Conservation (phyloP, 2,329 filamentous ascomycete genomes). For the Periconia sp. region DNA sequence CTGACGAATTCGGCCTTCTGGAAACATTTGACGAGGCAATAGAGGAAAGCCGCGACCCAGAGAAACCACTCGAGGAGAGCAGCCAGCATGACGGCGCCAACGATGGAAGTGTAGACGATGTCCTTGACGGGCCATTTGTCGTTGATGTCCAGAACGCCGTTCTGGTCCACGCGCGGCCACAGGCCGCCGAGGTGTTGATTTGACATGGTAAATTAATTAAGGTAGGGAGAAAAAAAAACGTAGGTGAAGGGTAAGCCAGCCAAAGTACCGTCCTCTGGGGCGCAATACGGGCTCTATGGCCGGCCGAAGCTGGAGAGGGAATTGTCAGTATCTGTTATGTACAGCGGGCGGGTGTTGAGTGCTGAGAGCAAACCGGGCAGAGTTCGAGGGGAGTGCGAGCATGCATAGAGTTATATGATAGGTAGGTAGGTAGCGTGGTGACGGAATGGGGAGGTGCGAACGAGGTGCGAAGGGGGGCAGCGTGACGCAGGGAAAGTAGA, state of each 20-base stretch:
- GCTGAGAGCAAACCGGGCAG: too few species aligned
- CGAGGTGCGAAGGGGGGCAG: too few species aligned
- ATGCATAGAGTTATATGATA: too few species aligned
- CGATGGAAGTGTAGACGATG: constrained; percentile 79
- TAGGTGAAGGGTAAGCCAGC: not conserved
- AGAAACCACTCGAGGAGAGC: constrained; percentile 92
- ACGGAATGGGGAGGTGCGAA: too few species aligned
- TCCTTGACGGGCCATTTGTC: constrained; percentile 45
- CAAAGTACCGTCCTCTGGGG: not conserved
- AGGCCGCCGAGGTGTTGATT: constrained; percentile 20
- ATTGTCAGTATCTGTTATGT: too few species aligned
- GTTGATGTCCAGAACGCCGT: constrained; percentile 34
- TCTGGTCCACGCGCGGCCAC: constrained; percentile 27
- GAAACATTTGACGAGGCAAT: constrained; percentile 86
- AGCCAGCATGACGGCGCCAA: constrained; percentile 79
- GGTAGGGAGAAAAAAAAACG: constrained; percentile 7
- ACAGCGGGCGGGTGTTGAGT: too few species aligned
- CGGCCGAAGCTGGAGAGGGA: not conserved
- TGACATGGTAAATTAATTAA: constrained; percentile 26
- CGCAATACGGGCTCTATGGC: too few species aligned
- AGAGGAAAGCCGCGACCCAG: constrained; percentile 91
- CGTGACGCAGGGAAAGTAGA: too few species aligned
- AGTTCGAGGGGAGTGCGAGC: too few species aligned
- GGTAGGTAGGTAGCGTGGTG: too few species aligned
- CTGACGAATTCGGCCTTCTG: constrained; percentile 88